Evolutionary conservation across 108 stramenopile genomes (phyloP).

Genomic region (Hondaea fermentalgiana): DNA sequence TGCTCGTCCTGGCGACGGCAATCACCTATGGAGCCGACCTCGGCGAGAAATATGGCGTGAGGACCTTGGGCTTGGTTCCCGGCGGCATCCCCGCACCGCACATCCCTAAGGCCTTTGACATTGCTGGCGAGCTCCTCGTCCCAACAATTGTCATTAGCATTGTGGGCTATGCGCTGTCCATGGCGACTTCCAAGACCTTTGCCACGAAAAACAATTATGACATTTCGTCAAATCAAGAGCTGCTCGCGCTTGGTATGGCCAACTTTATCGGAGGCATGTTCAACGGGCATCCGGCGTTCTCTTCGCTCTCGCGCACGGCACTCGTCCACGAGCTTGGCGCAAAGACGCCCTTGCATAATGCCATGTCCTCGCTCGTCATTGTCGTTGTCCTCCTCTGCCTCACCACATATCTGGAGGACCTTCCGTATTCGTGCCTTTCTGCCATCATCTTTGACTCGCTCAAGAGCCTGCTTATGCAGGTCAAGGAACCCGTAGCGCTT

Average conservation of each 20-base stretch:
- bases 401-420: background rate
- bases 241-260: background rate
- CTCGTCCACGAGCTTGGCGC: conserved; percentile 9
- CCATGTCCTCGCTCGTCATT: background rate
- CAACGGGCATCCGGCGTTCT: background rate
- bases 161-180: background rate
- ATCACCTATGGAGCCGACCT: background rate
- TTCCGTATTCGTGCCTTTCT: background rate
- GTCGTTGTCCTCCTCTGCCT: background rate
- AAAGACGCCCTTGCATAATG: background rate
- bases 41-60: background rate
- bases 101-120: background rate
- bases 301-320: background rate
- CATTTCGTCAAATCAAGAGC: background rate
- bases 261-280: background rate
- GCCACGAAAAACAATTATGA: conserved; percentile 4
- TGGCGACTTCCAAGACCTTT: background rate
- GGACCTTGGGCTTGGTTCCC: background rate
- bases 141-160: background rate
- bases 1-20: background rate
- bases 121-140: background rate
- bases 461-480: background rate
- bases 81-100: background rate
- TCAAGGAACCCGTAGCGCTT: background rate
- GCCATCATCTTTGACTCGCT: conserved; percentile 18